Evolutionary conservation across 1,139 yeast species (phyloP).

Genomic region (Suhomyces yuchorum): DNA sequence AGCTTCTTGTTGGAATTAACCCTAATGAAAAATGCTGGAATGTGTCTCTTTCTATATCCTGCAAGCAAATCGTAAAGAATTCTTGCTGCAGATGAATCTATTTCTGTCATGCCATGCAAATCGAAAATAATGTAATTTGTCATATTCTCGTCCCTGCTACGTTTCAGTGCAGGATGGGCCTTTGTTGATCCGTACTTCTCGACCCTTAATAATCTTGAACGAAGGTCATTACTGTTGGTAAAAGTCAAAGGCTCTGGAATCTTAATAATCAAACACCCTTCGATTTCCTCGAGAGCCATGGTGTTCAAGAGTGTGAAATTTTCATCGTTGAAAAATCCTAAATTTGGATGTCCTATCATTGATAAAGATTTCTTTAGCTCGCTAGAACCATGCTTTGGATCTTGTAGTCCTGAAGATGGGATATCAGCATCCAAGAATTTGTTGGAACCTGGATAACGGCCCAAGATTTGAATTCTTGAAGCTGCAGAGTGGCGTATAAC

Average conservation of each 20-base stretch:
- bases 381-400: not conserved
- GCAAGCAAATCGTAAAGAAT: slow-evolving; percentile 63
- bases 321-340: slow-evolving; percentile 41
- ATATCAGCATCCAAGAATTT: slow-evolving; percentile 79
- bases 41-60: slow-evolving; percentile 56
- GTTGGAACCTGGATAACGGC: slow-evolving; percentile 77
- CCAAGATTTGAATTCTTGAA: slow-evolving; percentile 87
- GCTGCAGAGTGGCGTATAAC: slow-evolving; percentile 84
- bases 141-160: slow-evolving; percentile 54
- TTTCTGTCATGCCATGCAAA: slow-evolving; percentile 78
- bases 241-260: slow-evolving; percentile 93
- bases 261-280: slow-evolving; percentile 82
- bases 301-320: slow-evolving; percentile 41
- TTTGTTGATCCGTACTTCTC: slow-evolving; percentile 83
- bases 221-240: slow-evolving; percentile 84
- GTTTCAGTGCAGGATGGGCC: slow-evolving; percentile 80
- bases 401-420: slow-evolving; percentile 14
- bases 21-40: slow-evolving; percentile 65
- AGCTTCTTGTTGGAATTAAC: slow-evolving; percentile 48
- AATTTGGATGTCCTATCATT: slow-evolving; percentile 18
- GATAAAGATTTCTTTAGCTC: slow-evolving; percentile 2
- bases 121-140: slow-evolving; percentile 77
- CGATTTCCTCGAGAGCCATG: slow-evolving; percentile 65
- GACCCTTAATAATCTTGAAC: slow-evolving; percentile 70
- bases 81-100: slow-evolving; percentile 88